Base-by-base conservation (phyloP, 2,329 filamentous ascomycete genomes). In the Didymella segeticola region DNA sequence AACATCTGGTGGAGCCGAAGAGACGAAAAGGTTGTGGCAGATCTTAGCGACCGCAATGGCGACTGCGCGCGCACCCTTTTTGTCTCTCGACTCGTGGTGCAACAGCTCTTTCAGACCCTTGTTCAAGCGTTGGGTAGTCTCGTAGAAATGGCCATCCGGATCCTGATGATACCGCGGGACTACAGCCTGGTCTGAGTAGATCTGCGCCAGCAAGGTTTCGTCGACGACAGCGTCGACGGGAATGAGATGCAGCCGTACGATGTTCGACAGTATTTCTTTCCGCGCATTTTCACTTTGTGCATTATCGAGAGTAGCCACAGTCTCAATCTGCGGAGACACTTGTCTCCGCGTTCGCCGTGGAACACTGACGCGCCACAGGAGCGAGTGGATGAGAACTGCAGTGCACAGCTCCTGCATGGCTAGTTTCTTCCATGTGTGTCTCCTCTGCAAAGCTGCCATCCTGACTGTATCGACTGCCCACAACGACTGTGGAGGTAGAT, bases 1-100 rank as follows among this genome's bases (percentile, higher is more conserved):
- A 29, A 89, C 81, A 57, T 84, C 84, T 0, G 89, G 88, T 0
- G 86, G 83, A 15, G 83, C 78, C 2, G 80, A 71, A 2, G 84
- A 86, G 3, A 85, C 76, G 14, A 91, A 79, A 3, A 95, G 75
- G 66, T 90, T 91, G 72, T 87, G 87, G 53, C 78, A 82, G 15
- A 85, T 73, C 49, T 67, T 72, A 22, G 64, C 62, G 4, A 68
- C 43, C 8, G 62, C 53, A n/a, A 62, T n/a, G 15, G 61, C 57
- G n/a, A 53, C 56, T 19, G 61, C 41, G 5, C 17, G 34, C 12
- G 59, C 57, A 14, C 56, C 30, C 30, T 50, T 56, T 15, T 37
- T 60, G 5, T 57, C 58, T 38, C 49, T 53, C 17, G 50, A 45
- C 7, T 46, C 54, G 29, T 63, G 57, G 5, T 50, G 47, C 48